These are phyloP conservation scores for Yamadazyma taylorii DNA, from an alignment of 1,139 yeast species.

Conservation along the genomic window DNA sequence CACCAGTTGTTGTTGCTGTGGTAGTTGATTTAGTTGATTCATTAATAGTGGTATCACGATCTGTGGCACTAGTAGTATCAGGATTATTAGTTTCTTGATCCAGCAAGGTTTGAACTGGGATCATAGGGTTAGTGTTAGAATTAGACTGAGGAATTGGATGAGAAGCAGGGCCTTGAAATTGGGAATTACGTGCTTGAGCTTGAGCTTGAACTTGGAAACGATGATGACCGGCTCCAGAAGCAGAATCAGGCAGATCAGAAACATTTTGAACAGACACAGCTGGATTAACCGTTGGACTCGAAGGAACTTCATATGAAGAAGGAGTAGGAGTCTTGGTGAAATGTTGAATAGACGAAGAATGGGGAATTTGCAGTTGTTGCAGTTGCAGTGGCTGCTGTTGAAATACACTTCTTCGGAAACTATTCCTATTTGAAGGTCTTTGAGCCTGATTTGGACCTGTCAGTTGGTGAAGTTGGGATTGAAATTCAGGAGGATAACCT, in stretches of 20 bases:
- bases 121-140: not conserved
- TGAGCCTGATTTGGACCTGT: not conserved
- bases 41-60: too few species aligned
- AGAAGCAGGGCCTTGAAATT: not conserved
- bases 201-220: not conserved
- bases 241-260: constrained; percentile 45
- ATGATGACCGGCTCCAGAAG: constrained; percentile 3
- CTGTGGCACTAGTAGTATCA: constrained; percentile 6
- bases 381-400: too few species aligned
- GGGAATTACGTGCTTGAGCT: not conserved
- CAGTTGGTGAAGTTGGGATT: constrained; percentile 3
- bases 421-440: constrained; percentile 1
- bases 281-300: constrained; percentile 36
- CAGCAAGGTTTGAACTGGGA: constrained; percentile 5
- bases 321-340: constrained; percentile 43
- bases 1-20: too few species aligned
- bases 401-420: constrained; percentile 14
- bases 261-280: constrained; percentile 33
- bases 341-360: constrained; percentile 4
- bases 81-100: constrained; percentile 9
- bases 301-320: constrained; percentile 44
- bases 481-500: not conserved
- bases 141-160: not conserved
- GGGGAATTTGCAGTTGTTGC: constrained; percentile 9
- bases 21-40: too few species aligned